Percentiles rank a stretch among this genome's conserved stretches.
These are phyloP conservation scores for Dictyostelium citrinum DNA, from an alignment of 78 protist species.

Conservation along the genomic window DNA sequence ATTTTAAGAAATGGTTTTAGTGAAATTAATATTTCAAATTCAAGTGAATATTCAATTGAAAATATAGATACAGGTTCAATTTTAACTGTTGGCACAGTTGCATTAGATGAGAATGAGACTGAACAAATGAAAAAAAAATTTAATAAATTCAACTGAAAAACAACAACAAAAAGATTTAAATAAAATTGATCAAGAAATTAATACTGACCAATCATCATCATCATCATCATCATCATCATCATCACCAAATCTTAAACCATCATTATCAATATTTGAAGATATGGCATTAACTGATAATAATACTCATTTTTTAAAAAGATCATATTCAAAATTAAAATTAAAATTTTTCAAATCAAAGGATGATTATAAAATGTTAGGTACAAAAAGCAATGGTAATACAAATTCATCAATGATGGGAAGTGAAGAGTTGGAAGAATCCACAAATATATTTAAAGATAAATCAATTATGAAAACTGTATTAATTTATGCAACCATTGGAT, in stretches of 20 bases:
- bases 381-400: neutral
- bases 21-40: neutral
- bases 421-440: neutral
- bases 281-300: neutral
- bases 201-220: too few relatives aligned
- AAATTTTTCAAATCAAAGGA: neutral
- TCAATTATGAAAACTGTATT: constrained; percentile 4
- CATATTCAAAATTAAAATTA: neutral
- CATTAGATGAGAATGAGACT: neutral
- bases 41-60: neutral
- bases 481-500: constrained; percentile 21
- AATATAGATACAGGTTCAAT: neutral
- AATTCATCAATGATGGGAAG: neutral
- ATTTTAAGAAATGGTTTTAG: neutral
- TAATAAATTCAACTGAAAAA: too few relatives aligned
- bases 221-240: neutral
- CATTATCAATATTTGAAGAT: neutral
- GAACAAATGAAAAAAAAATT: neutral
- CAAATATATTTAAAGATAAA: constrained; percentile 30
- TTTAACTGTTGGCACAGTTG: neutral
- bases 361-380: neutral
- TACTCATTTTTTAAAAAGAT: neutral
- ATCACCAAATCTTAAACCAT: neutral
- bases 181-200: too few relatives aligned
- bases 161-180: too few relatives aligned